Conservation (phyloP, 352 stramenopile species). For the Pythium brachiatum region DNA sequence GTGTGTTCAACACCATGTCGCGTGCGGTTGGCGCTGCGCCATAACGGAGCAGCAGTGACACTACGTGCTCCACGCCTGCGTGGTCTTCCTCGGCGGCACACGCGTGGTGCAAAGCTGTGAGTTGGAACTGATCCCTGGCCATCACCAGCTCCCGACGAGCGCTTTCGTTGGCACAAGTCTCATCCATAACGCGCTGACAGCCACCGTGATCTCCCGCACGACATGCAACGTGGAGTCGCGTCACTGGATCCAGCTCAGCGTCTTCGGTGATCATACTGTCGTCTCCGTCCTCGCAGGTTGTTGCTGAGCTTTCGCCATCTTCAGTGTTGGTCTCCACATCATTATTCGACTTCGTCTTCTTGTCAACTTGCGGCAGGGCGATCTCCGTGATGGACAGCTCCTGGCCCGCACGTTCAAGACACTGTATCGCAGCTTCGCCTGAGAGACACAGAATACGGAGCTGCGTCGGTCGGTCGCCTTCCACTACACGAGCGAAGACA, state of each 20-base stretch:
- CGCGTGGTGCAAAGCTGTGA: conserved; percentile 52
- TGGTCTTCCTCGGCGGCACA: conserved; percentile 24
- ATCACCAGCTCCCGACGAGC: conserved; percentile 16
- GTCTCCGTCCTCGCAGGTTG: background rate
- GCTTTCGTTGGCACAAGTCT: conserved; percentile 21
- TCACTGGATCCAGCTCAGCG: background rate
- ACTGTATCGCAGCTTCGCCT: conserved; percentile 38
- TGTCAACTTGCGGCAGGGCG: conserved; percentile 1
- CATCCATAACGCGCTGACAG: conserved; percentile 38
- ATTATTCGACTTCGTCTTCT: background rate
- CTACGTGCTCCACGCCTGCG: conserved; percentile 40
- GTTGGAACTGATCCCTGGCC: conserved; percentile 26
- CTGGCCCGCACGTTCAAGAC: conserved; percentile 22
- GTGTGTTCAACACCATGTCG: conserved; percentile 48
- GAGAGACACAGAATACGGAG: conserved; percentile 53
- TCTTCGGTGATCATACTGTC: background rate
- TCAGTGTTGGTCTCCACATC: background rate
- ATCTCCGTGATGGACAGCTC: conserved; percentile 28
- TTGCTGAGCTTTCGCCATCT: too few species aligned
- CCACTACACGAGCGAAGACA: conserved; percentile 37
- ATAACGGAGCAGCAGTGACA: conserved; percentile 42
- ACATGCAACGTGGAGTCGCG: conserved; percentile 32
- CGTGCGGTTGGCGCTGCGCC: conserved; percentile 31
- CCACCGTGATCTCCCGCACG: conserved; percentile 40
- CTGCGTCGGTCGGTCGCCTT: conserved; percentile 16